phyloP scores from a whole-genome alignment of 768 basidiomycete species.

The Leucosporidium creatinivorum region DNA sequence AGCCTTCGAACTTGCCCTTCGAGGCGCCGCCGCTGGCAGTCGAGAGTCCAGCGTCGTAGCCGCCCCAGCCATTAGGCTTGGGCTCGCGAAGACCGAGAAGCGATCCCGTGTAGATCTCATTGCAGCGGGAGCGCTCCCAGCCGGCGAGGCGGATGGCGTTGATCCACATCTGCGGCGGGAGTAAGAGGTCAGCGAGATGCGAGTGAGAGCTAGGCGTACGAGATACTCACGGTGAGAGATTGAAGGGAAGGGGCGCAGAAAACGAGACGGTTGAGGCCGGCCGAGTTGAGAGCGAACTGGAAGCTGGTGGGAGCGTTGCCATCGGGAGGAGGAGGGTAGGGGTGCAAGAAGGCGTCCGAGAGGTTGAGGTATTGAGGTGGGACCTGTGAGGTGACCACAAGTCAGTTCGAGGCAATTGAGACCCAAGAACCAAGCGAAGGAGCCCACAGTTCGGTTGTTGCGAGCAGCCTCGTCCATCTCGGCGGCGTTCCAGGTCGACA shows the following conservation, averaged over 20 bases:
- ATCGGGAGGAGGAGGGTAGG: constrained; percentile 41
- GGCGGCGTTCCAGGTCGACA: constrained; percentile 87
- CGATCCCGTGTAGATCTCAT: constrained; percentile 97
- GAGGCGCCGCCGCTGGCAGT: constrained; percentile 50
- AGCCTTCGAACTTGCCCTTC: constrained; percentile 72
- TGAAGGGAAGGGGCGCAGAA: constrained; percentile 51
- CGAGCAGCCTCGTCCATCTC: constrained; percentile 76
- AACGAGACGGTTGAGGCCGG: constrained; percentile 78
- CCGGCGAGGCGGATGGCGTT: constrained; percentile 78
- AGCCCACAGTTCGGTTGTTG: constrained; percentile 49
- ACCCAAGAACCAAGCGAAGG: not conserved
- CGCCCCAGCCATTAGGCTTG: constrained; percentile 29
- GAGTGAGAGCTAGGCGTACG: constrained; percentile 39
- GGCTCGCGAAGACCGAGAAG: constrained; percentile 64
- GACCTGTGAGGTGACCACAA: constrained; percentile 49
- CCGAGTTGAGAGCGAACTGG: constrained; percentile 86
- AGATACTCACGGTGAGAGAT: constrained; percentile 55
- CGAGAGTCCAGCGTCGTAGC: constrained; percentile 37
- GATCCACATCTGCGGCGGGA: constrained; percentile 54
- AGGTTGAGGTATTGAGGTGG: constrained; percentile 81
- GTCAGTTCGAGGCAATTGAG: no score
- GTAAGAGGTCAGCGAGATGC: not conserved
- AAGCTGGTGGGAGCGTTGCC: constrained; percentile 51
- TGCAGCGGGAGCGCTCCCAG: constrained; percentile 91
- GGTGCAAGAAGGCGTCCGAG: constrained; percentile 54